Percentiles rank a stretch among this genome's conserved stretches.
These are phyloP conservation scores for Phaseolus lunatus DNA, from an alignment of 306 rosid genomes.

Conservation along the genomic window DNA sequence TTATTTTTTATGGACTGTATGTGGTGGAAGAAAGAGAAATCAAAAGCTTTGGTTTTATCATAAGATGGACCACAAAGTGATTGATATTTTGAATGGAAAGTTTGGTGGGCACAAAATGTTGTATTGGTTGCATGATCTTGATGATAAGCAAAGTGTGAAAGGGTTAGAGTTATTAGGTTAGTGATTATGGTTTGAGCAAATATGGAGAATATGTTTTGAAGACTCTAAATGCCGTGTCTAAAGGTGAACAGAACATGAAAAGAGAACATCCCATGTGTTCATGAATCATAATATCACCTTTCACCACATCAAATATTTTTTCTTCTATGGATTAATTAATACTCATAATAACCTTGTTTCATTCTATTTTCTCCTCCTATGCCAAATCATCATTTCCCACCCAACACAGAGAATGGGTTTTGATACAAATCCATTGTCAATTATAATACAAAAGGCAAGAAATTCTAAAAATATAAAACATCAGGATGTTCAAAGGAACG, in stretches of 20 bases:
- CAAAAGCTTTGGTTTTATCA: background rate
- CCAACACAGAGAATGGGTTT: background rate
- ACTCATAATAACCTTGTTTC: too few species aligned
- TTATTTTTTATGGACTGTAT: background rate
- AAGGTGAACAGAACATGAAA: conserved; percentile 8
- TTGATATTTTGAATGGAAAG: background rate
- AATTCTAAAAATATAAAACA: too few species aligned
- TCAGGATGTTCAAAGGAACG: too few species aligned
- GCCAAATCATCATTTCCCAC: too few species aligned
- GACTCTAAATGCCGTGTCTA: background rate
- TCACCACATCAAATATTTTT: conserved; percentile 1
- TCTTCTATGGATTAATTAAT: background rate
- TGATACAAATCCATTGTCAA: background rate
- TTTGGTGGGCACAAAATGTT: background rate
- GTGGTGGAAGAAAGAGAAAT: background rate
- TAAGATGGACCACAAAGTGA: conserved; percentile 3
- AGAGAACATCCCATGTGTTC: conserved; percentile 40
- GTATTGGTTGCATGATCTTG: background rate
- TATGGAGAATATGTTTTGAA: conserved; percentile 5
- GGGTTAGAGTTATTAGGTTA: background rate
- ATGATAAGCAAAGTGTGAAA: background rate
- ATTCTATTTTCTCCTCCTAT: too few species aligned
- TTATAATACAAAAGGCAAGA: too few species aligned
- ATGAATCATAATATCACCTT: background rate
- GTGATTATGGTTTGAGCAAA: background rate